Evolutionary conservation across 192 early-diverging fungal species (phyloP), one percentile per base, ranked within the genome.

Genomic region (Entomortierella lignicola): DNA sequence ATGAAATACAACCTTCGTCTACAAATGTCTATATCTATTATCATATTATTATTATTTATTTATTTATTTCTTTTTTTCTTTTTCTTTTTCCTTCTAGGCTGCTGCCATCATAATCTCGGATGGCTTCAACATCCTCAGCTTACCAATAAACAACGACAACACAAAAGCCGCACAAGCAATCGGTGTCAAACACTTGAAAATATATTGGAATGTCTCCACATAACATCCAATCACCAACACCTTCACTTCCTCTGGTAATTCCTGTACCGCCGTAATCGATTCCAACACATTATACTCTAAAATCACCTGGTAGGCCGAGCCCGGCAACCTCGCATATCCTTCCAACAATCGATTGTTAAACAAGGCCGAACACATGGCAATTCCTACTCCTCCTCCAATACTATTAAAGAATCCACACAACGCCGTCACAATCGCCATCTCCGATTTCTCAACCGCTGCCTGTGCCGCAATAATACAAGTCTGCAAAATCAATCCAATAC

Each of bases 401-500:
- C 67, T 69, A 72, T 61, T 77, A 31, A 89, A 80, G 65, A 93
- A 94, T 15, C 86, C 86, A 37, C 86, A 84, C 41, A 92, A 63
- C 13, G 91, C 84, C 10, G 93, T 94, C 54, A 86, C 91, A 12
- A 90, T 81, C 2, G 94, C 94, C 81, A 94, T 90, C 55, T 91
- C 83, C 12, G 66, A 66, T 39, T 84, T 81, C 2, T 77, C 55
- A 5, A 94, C 94, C 2, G 86, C 81, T 0, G 88, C 90, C 66
- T 95, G 95, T 12, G 89, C 85, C 3, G 87, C 91, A 62, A 95
- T 81, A 65, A 94, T 85, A 32, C 88, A 85, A 0, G 89, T 90
- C 82, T 94, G 94, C 59, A 95, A 83, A 55, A 89, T 83, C 42
- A 77, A 84, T 44, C 96, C 94, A 43, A 91, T 84, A 31, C 96